Evolutionary conservation across 2,329 filamentous ascomycete species (phyloP), one percentile per base, ranked within the genome.

Genomic region (Tolypocladium inflatum): DNA sequence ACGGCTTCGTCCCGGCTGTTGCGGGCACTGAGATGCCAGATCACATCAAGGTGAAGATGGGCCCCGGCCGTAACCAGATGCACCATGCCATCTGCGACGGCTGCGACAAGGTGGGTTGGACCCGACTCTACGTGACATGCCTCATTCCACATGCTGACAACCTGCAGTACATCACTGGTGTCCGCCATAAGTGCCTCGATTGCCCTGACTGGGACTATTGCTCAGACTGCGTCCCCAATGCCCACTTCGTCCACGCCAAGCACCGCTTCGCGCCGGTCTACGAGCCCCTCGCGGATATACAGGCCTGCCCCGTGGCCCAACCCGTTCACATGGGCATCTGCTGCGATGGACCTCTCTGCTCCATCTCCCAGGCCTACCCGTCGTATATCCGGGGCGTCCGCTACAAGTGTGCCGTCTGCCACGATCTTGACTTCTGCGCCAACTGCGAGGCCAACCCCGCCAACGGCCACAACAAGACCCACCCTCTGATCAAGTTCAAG

Each of bases 151-250:
- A n/a, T 37, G 33, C 57, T 60, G 45, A 61, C 54, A 21, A 23
- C 15, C 43, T 37, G 19, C 42, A 69, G 80, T 86, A 85, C 71
- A 94, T 99, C 67, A 80, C 82, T 65, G 95, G 94, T 65, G 81
- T 96, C 58, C 93, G 94, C 65, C 88, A 97, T 83, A 99, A 99
- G 81, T 99, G 94, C 73, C 80, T 97, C 63, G 87, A 91, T 71
- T 99, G 94, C 78, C 94, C 95, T 50, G 94, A 99, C 73, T 99
- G 91, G 89, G 94, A 99, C 69, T 97, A 90, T 76, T 99, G 94
- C 78, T 80, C 82, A 30, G 78, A 83, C 10, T 99, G 95, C 74
- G 73, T 90, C 59, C 75, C 80, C 65, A 83, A 80, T 63, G 87
- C 90, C 51, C 73, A 75, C 60, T 80, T 84, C 66, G 84, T 82